phyloP scores from a whole-genome alignment of 306 rosid species.

The Pterocarpus macrocarpus region DNA sequence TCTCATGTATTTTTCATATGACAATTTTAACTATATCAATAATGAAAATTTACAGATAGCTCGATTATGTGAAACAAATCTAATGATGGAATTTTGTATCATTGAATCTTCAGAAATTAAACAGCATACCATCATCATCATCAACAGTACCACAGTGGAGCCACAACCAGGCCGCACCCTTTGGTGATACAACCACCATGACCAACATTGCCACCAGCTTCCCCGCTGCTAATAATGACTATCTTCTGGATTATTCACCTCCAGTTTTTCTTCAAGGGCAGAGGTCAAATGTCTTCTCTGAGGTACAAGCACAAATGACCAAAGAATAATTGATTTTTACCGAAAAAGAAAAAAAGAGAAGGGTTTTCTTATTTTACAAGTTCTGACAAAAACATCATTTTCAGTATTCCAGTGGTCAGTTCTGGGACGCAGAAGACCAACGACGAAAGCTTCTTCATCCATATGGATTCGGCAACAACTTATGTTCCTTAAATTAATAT shows the following conservation, averaged over 20 bases:
- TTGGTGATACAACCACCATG: constrained; percentile 54
- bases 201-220: constrained; percentile 34
- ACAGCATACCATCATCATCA: constrained; percentile 54
- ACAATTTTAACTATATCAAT: no score
- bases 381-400: constrained; percentile 55
- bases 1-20: no score
- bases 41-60: no score
- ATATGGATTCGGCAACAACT: constrained; percentile 69
- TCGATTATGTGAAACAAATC: neutral
- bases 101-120: constrained; percentile 56
- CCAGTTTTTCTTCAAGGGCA: constrained; percentile 60
- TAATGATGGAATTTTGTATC: constrained; percentile 36
- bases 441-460: constrained; percentile 75
- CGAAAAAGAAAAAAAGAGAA: neutral
- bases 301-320: constrained; percentile 49
- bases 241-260: constrained; percentile 57
- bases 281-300: constrained; percentile 56
- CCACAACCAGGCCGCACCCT: constrained; percentile 58
- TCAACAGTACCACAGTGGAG: constrained; percentile 55
- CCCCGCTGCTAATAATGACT: constrained; percentile 48
- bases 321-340: neutral
- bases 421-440: constrained; percentile 85
- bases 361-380: neutral
- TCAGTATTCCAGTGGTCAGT: constrained; percentile 69
- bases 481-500: constrained; percentile 67